A percentile compares a stretch with the other conserved stretches of the same genome.
Conservation (phyloP, 2,329 filamentous ascomycete genomes). For the Colletotrichum lindemuthianum region DNA sequence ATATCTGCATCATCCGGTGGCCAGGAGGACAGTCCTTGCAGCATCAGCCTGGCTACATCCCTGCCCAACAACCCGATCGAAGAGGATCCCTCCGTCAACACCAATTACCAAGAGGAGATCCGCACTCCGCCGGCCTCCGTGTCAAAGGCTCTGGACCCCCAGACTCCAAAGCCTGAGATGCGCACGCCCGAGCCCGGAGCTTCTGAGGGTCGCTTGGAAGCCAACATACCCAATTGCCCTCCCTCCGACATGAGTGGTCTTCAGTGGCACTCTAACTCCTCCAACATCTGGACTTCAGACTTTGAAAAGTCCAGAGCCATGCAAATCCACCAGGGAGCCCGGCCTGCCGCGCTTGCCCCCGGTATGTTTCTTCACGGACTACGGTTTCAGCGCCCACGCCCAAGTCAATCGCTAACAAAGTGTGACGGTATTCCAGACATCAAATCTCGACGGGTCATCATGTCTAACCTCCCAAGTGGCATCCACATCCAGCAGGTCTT, state of each 20-base stretch:
- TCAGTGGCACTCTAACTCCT: conserved; percentile 1
- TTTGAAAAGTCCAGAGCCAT: conserved; percentile 14
- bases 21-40: neutral
- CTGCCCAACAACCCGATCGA: neutral
- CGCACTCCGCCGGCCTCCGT: too few relatives aligned
- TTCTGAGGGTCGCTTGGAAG: neutral
- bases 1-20: too few relatives aligned
- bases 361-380: conserved; percentile 32
- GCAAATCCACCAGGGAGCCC: conserved; percentile 18
- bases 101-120: neutral
- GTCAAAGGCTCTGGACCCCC: too few relatives aligned
- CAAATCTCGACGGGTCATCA: conserved; percentile 28
- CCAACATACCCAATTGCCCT: neutral
- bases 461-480: conserved; percentile 24
- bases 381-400: conserved; percentile 17
- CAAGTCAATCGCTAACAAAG: conserved; percentile 11
- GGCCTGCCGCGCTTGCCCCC: conserved; percentile 2
- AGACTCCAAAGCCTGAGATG: neutral
- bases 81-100: neutral
- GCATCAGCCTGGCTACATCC: neutral
- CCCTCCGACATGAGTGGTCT: neutral
- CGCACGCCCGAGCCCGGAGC: neutral
- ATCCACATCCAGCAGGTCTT: conserved; percentile 25
- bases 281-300: conserved; percentile 16
- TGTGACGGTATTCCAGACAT: conserved; percentile 13